These are phyloP conservation scores for Omphalea diandra DNA, from an alignment of 441 rosid genomes.

Conservation along the genomic window DNA sequence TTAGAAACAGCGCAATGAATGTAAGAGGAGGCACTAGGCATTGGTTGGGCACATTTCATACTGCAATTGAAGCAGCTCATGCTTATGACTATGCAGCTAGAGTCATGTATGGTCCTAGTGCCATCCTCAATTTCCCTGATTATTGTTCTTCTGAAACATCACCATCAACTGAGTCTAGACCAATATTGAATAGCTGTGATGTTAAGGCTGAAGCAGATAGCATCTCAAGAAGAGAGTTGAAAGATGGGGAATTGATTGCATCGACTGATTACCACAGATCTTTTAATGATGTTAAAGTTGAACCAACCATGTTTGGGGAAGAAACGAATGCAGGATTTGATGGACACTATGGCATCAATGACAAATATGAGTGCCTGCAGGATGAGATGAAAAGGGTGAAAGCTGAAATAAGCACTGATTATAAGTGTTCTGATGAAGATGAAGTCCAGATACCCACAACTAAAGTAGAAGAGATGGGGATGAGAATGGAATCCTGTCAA, in stretches of 20 bases:
- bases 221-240: not conserved
- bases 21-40: constrained; percentile 36
- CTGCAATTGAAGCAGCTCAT: constrained; percentile 59
- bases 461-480: no score
- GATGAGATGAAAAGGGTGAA: constrained; percentile 11
- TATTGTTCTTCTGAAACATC: constrained; percentile 2
- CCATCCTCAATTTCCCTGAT: constrained; percentile 58
- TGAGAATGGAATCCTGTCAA: no score
- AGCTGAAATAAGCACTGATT: not conserved
- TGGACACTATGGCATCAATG: not conserved
- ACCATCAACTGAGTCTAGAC: constrained; percentile 16
- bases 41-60: constrained; percentile 70
- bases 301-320: not conserved
- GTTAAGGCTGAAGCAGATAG: no score
- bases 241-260: constrained; percentile 1
- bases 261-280: not conserved
- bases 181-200: not conserved
- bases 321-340: constrained; percentile 4
- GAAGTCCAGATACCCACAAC: no score
- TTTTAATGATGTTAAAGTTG: constrained; percentile 7
- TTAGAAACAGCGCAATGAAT: constrained; percentile 13
- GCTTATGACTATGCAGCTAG: constrained; percentile 75
- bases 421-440: no score
- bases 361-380: not conserved
- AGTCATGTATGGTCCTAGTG: constrained; percentile 57